Conservation (phyloP, 768 basidiomycete species). For the Obba rivulosa region DNA sequence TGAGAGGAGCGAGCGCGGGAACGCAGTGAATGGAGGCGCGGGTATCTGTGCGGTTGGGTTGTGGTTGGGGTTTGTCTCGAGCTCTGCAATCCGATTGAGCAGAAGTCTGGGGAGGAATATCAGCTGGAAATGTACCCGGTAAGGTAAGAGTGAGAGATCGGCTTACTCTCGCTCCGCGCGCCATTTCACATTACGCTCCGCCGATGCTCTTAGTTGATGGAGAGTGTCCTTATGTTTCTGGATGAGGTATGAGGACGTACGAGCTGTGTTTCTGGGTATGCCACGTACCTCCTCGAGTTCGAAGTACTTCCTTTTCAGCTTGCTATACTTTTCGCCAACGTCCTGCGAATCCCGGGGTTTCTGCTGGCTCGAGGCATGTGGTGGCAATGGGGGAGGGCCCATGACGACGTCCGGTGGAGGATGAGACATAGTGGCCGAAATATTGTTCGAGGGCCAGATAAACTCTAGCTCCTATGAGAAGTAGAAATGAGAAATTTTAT, state of each 20-base stretch:
- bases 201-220: conserved; percentile 52
- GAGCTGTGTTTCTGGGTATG: neutral
- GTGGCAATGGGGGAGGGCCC: conserved; percentile 40
- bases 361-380: conserved; percentile 26
- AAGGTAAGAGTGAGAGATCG: conserved; percentile 2
- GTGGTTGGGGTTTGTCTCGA: conserved; percentile 39
- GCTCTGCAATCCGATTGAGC: conserved; percentile 56
- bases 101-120: conserved; percentile 33
- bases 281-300: conserved; percentile 61
- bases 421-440: conserved; percentile 22
- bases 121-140: no score
- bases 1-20: conserved; percentile 43
- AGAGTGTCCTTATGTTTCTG: conserved; percentile 59
- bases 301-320: conserved; percentile 59
- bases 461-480: no score
- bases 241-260: conserved; percentile 3
- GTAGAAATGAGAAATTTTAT: no score
- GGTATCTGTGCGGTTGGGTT: conserved; percentile 19
- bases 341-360: conserved; percentile 35
- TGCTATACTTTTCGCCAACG: conserved; percentile 55
- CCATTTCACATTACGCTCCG: conserved; percentile 58
- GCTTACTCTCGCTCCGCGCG: conserved; percentile 61
- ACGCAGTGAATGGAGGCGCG: conserved; percentile 38
- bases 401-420: conserved; percentile 42
- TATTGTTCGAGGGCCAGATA: no score